Base-by-base conservation (phyloP, 345 rosid genomes). In the Brassica incana region DNA sequence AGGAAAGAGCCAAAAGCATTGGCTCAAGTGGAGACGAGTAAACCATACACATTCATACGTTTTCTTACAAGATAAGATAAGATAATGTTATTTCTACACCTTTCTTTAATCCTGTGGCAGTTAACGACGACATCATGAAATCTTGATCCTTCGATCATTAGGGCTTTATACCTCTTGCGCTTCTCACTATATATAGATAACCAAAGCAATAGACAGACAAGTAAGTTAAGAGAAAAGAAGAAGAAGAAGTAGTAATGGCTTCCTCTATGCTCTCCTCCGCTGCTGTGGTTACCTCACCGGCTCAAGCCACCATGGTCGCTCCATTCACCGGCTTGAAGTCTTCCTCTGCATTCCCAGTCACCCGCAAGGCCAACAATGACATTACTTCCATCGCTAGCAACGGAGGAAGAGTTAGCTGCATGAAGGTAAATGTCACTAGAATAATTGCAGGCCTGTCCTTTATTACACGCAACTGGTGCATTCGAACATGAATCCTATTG, bases 221-320 rank as follows among this genome's bases (percentile, higher is more conserved):
- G 5, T 5, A 73, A 73, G 52, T 8, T 8, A 58, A 60, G 68
- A 67, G 59, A 67, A 59, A 50, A 50, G 14, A 67, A 65, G 12
- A 43, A 76, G 45, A 67, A 72, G 75, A 70, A 62, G 62, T 65
- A 76, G 71, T 16, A 75, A 89, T 89, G 92, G 92, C 92, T 61
- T 80, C 92, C 85, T 83, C 88, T 4, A 72, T 89, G 86, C 80
- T 86, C 35, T 87, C 92, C 25, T 85, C 90, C 15, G 77, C 88
- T 20, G 84, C 88, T 79, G 79, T 86, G 27, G 77, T 79, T 15
- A 67, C 85, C 70, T 69, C 84, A 43, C 85, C 84, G 32, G 85
- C 88, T 56, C 87, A 85, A 59, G 87, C 89, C 78, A 76, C 76
- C 75, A 80, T 81, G 87, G 90, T 84, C 2, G 90, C 88, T 2